These are phyloP conservation scores for Xylaria sp. DNA, from an alignment of 2,329 filamentous ascomycete species.

Conservation along the genomic window DNA sequence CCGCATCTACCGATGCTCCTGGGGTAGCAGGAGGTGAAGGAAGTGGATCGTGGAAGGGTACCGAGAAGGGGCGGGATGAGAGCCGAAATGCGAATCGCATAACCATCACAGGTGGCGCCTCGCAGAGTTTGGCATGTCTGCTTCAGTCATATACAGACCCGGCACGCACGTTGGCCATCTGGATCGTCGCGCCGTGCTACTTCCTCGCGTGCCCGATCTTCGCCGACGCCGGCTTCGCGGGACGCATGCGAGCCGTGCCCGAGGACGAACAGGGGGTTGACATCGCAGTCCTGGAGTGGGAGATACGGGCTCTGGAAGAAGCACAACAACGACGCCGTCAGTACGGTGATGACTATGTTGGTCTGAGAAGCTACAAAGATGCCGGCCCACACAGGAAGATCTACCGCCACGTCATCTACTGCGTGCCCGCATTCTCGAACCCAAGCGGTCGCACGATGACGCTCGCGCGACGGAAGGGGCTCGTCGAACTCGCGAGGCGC, in stretches of 20 bases:
- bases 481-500: constrained; percentile 80
- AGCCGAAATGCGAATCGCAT: constrained; percentile 62
- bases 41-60: no score
- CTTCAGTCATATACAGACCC: constrained; percentile 85
- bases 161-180: constrained; percentile 76
- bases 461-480: constrained; percentile 68
- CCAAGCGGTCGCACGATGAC: constrained; percentile 87
- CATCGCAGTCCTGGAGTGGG: constrained; percentile 52
- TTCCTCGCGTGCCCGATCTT: constrained; percentile 88
- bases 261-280: constrained; percentile 84
- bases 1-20: constrained; percentile 40
- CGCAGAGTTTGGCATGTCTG: constrained; percentile 81
- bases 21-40: constrained; percentile 45
- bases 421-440: constrained; percentile 88
- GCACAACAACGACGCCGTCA: not conserved
- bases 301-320: constrained; percentile 18
- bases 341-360: not conserved
- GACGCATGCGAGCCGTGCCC: constrained; percentile 73
- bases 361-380: constrained; percentile 57
- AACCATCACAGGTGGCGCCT: constrained; percentile 85
- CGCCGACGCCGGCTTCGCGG: constrained; percentile 78
- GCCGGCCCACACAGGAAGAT: constrained; percentile 73
- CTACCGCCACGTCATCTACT: constrained; percentile 89
- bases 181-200: constrained; percentile 85
- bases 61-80: constrained; percentile 45